A percentile compares a stretch with the other conserved stretches of the same genome.
phyloP scores from a whole-genome alignment of 2,329 filamentous ascomycete species.

The Cylindrodendrum hubeiense region DNA sequence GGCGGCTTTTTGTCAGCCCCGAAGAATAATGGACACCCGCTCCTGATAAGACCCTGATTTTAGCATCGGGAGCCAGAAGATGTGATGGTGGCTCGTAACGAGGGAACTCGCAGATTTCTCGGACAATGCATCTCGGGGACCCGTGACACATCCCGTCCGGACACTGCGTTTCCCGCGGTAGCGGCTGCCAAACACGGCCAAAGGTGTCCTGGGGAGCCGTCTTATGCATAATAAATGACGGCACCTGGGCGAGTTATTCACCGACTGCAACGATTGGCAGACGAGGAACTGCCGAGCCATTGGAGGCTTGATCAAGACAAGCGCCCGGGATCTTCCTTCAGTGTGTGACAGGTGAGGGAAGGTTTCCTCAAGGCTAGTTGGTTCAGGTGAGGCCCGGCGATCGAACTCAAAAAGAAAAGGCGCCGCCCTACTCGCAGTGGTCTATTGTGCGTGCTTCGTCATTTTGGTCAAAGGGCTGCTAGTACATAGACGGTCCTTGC shows the following conservation, averaged over 20 bases:
- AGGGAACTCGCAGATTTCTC: slow-evolving; percentile 22
- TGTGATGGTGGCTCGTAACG: background rate
- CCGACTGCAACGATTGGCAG: background rate
- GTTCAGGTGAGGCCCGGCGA: slow-evolving; percentile 7
- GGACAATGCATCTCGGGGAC: slow-evolving; percentile 1
- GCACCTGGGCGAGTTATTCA: slow-evolving; percentile 2
- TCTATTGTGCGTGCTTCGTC: slow-evolving; percentile 17
- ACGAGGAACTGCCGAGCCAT: background rate
- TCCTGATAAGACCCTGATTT: slow-evolving; percentile 37
- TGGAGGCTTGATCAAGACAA: slow-evolving; percentile 7
- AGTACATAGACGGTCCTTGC: background rate
- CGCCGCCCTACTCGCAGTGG: background rate
- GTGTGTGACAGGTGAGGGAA: slow-evolving; percentile 1
- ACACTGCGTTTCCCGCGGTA: background rate
- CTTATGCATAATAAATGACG: background rate
- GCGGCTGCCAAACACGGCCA: background rate
- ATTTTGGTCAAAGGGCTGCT: slow-evolving; percentile 19
- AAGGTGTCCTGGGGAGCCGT: background rate
- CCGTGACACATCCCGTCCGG: background rate
- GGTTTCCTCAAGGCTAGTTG: slow-evolving; percentile 5
- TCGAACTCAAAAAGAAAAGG: slow-evolving; percentile 17
- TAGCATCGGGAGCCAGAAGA: slow-evolving; percentile 9
- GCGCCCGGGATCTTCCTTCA: slow-evolving; percentile 21
- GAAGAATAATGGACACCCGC: slow-evolving; percentile 23
- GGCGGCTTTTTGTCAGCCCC: slow-evolving; percentile 23